Conservation (phyloP, 768 basidiomycete genomes). For the Leccinum boreale region DNA sequence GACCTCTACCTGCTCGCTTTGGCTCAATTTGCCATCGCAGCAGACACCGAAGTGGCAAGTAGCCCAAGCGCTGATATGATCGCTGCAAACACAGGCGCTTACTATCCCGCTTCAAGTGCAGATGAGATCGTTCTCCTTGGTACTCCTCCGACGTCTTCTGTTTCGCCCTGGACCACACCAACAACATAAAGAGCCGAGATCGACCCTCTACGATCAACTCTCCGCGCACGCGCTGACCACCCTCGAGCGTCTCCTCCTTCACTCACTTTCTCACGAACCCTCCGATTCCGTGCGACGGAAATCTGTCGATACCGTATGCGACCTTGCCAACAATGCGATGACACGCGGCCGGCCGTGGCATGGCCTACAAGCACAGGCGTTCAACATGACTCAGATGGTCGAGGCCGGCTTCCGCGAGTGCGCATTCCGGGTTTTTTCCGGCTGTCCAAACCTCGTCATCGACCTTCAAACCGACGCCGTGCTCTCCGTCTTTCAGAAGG, state of each 20-base stretch:
- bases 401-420: slow-evolving; percentile 46
- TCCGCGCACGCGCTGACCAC: slow-evolving; percentile 61
- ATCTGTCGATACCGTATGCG: slow-evolving; percentile 71
- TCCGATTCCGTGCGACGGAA: slow-evolving; percentile 60
- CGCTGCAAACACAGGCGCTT: neutral
- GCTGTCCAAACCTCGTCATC: slow-evolving; percentile 72
- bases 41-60: slow-evolving; percentile 78
- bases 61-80: slow-evolving; percentile 1
- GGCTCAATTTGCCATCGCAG: slow-evolving; percentile 72
- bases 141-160: slow-evolving; percentile 73
- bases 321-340: slow-evolving; percentile 76
- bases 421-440: slow-evolving; percentile 70
- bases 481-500: slow-evolving; percentile 60
- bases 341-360: slow-evolving; percentile 77
- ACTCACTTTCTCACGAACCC: slow-evolving; percentile 63
- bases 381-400: slow-evolving; percentile 52
- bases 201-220: slow-evolving; percentile 77
- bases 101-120: slow-evolving; percentile 27
- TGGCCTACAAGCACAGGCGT: slow-evolving; percentile 68
- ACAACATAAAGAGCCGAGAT: slow-evolving; percentile 36
- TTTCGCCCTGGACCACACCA: slow-evolving; percentile 54
- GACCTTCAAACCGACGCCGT: slow-evolving; percentile 74
- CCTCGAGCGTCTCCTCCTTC: slow-evolving; percentile 69
- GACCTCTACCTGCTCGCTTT: slow-evolving; percentile 78
- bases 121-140: slow-evolving; percentile 86